Base-by-base conservation (phyloP, 495 filamentous ascomycete species). In the Neurospora sp. region DNA sequence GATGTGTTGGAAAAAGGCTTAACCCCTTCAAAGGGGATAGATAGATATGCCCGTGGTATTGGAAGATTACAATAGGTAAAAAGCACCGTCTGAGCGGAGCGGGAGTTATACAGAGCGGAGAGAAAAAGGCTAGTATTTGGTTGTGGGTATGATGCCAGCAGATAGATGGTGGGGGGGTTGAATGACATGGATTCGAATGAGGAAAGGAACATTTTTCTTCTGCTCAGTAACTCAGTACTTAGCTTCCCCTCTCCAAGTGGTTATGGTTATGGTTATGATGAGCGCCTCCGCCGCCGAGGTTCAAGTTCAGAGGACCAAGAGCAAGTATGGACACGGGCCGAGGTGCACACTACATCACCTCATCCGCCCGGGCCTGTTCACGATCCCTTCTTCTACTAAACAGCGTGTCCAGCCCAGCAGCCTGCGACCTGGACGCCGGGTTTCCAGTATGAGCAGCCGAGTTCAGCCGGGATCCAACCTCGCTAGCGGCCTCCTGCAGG, bases 361-460 rank as follows among this genome's bases (percentile, higher is more conserved):
- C 80, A n/a, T 73, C 78, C 35, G 78, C 79, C 5, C 78, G 70
- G 5, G 73, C 68, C 69, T 79, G 76, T 74, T 76, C 74, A 66
- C 73, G 75, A 53, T 81, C 78, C 71, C 75, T 79, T 9, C 75
- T 77, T 44, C 80, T 78, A 38, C 79, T 77, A 72, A 85, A 86
- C 27, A 85, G 75, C 20, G 75, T 82, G 66, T 79, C 79, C 40
- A 80, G 75, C 40, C 78, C 79, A 9, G 74, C 75, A n/a, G 75
- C 73, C n/a, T 66, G 31, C 35, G 75, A n/a, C 46, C 44, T 46
- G n/a, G 61, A 71, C 61, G 37, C 41, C 66, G 61, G 38, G 41
- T 37, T 72, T 61, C 27, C 53, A 66, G 12, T 1, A 35, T 66
- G 53, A 31, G 53, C 53, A 35, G 69, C 37, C 69, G 35, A 44